Percentiles rank a stretch among this genome's conserved stretches.
Evolutionary conservation across 192 early-diverging fungal species (phyloP).

Genomic region (Diversispora eburnea): DNA sequence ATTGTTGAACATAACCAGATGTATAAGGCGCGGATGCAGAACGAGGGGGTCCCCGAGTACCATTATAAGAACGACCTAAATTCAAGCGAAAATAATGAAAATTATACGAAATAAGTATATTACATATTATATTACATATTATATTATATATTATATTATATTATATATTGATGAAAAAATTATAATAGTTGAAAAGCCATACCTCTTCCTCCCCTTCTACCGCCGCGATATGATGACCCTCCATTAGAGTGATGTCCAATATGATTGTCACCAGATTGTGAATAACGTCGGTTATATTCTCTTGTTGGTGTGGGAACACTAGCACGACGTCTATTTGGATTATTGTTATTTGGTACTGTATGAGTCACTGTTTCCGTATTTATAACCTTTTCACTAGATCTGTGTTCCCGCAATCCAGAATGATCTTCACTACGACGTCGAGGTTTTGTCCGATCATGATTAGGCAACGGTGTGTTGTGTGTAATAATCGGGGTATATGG

Average conservation of each 20-base stretch:
- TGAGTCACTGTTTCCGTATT: background rate
- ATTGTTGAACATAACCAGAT: background rate
- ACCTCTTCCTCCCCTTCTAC: constrained; percentile 27
- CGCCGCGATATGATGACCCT: constrained; percentile 5
- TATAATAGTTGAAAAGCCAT: background rate
- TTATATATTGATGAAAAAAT: background rate
- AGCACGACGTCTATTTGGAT: constrained; percentile 22
- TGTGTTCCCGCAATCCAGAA: background rate
- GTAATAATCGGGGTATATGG: constrained; percentile 51
- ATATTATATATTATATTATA: background rate
- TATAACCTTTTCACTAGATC: constrained; percentile 18
- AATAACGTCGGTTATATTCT: constrained; percentile 26
- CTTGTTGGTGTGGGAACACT: constrained; percentile 20
- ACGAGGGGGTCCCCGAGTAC: constrained; percentile 9
- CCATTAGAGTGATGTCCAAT: constrained; percentile 18
- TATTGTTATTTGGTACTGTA: background rate
- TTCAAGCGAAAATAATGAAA: background rate
- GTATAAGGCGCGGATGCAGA: constrained; percentile 19
- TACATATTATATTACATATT: background rate
- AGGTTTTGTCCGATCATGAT: constrained; percentile 34
- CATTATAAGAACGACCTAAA: constrained; percentile 24
- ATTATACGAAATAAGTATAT: background rate
- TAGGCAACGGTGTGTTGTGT: constrained; percentile 46
- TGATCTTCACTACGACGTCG: constrained; percentile 34
- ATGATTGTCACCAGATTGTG: constrained; percentile 15